Base-by-base conservation (phyloP, 768 basidiomycete species). In the Punctularia strigosozonata region DNA sequence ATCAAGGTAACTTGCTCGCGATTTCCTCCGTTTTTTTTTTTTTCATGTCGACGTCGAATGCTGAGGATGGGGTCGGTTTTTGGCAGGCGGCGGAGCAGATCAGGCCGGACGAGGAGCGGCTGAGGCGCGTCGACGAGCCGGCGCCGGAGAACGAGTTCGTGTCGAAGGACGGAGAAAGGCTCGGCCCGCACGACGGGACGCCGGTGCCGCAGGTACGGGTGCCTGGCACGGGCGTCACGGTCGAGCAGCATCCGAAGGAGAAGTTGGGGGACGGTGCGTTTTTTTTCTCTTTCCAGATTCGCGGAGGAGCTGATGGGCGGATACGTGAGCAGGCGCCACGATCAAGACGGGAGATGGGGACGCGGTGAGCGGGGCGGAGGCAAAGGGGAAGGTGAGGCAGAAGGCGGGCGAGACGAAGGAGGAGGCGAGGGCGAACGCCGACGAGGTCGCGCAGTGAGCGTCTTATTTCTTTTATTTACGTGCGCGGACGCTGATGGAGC, bases 91-190 rank as follows among this genome's bases (percentile, higher is more conserved):
- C 86, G 5, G 71, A 75, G 23, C 57, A 56, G 37, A 63, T 90
- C 23, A 75, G 79, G 3, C 94, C 94, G 0, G 50, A 61, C 36
- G 55, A 77, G 18, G 78, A 84, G 32, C 58, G 54, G 1, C 69
- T 95, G 26, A 56, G 64, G 14, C 57, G 56, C 6, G 74, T 87
- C 26, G 77, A 92, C 57, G 68, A 85, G 34, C 53, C 80, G 25
- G 87, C 75, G 0, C 75, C 84, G 0, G 54, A 67, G 14, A 75
- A 80, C 52, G 64, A 81, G 47, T 90, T 84, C 54, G 58, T 77
- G 45, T 69, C 65, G 13, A n/a, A n/a, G n/a, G 58, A 52, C 33
- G 61, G 53, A 1, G 72, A 54, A 38, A 62, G 51, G 38, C 60
- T 63, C 40, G 69, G 60, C 35, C 58, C 58, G 4, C 56, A 63